Percentiles rank a stretch among this genome's conserved stretches.
These are phyloP conservation scores for Erigeron canadensis DNA, from an alignment of 129 eudicot genomes.

Conservation along the genomic window DNA sequence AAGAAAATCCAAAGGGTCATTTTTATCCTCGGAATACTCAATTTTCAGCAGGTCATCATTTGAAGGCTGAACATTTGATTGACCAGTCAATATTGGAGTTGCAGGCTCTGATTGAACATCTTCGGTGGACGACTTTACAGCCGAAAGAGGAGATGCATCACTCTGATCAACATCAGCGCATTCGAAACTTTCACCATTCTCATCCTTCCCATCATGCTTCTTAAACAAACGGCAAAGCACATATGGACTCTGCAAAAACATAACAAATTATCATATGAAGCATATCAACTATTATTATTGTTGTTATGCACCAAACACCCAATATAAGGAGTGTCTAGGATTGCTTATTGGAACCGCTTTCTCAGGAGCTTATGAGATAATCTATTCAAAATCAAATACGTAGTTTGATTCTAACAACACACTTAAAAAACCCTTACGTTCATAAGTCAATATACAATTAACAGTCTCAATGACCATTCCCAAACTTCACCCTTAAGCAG, in stretches of 20 bases:
- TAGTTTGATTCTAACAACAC: too few relatives aligned
- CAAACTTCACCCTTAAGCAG: not conserved
- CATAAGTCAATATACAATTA: not conserved
- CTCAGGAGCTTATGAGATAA: too few relatives aligned
- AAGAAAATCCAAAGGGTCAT: constrained; percentile 33
- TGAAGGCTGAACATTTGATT: constrained; percentile 31
- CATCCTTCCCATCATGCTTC: constrained; percentile 72
- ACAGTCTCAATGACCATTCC: not conserved
- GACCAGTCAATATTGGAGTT: constrained; percentile 38
- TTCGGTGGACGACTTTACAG: constrained; percentile 43
- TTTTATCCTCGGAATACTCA: constrained; percentile 24
- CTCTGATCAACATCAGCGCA: constrained; percentile 50
- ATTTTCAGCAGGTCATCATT: constrained; percentile 16
- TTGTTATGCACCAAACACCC: not conserved
- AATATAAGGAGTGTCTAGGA: not conserved
- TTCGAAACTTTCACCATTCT: constrained; percentile 45
- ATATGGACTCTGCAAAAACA: constrained; percentile 56
- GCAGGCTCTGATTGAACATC: constrained; percentile 48
- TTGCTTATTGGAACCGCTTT: not conserved
- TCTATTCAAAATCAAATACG: too few relatives aligned
- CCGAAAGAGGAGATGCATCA: constrained; percentile 49
- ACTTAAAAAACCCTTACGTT: not conserved
- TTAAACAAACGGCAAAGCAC: constrained; percentile 82
- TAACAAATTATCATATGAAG: constrained; percentile 10
- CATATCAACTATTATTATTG: not conserved